Base-by-base conservation (phyloP, 805 yeast species). In the Ogataea paraovalis region DNA sequence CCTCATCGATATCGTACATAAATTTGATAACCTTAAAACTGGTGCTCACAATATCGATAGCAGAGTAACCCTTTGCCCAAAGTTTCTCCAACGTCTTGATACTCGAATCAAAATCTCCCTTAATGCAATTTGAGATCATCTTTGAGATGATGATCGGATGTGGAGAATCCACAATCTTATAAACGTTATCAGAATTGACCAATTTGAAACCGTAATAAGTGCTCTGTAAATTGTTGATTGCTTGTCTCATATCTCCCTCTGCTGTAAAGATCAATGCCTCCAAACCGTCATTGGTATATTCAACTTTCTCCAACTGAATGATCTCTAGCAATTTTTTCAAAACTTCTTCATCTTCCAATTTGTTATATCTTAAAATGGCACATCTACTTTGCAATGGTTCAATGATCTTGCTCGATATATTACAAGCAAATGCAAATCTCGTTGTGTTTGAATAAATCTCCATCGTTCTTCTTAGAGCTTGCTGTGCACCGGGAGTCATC, bases 221-320 rank as follows among this genome's bases (percentile, higher is more conserved):
- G 60, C 96, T 84, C 64, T 94, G 99, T 49, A 94, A 65, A 66
- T 94, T 94, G 62, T 94, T 94, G 42, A 94, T 79, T 0, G 98
- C 99, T 67, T 94, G 99, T 66, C 99, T 82, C 99, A 94, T 92
- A 64, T 94, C 99, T 50, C 99, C 99, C 62, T 94, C 99, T 0
- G 97, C 95, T 0, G 97, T 85, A 69, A 94, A 94, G 14, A 94
- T 82, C 49, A 94, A 75, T 0, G 99, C 98, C 55, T 89, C 89
- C 32, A 94, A 68, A 0, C 99, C 99, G 65, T 89, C 97, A 51
- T 89, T 87, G 16, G 91, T 80, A 66, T 80, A 87, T 60, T 88
- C 73, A 13, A 92, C 86, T 39, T 80, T 64, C 64, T 94, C 98
- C 2, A 67, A 59, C 54, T 83, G 74, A 41, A 83, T 76, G 20